Conservation (phyloP, 129 eudicot genomes). For the Gnaphalium uliginosum region DNA sequence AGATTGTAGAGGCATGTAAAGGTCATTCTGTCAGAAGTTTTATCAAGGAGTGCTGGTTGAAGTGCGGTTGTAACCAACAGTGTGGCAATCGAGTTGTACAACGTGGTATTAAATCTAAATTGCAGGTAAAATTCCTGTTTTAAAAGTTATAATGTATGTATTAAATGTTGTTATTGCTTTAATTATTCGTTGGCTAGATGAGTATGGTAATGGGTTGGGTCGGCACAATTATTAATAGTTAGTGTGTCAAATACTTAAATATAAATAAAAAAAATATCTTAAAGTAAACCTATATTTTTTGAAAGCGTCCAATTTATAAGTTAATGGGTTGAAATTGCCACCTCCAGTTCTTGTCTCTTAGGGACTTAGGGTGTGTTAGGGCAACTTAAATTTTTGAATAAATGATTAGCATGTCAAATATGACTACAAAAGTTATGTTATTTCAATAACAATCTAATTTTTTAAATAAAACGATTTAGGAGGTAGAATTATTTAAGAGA, state of each 20-base stretch:
- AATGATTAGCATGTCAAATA: background rate
- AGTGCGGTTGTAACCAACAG: slow-evolving; percentile 77
- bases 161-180: slow-evolving; percentile 6
- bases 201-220: background rate
- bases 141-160: background rate
- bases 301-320: background rate
- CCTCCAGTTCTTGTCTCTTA: background rate
- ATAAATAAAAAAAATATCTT: background rate
- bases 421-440: background rate
- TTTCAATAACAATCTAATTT: background rate
- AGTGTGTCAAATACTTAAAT: background rate
- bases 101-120: slow-evolving; percentile 68
- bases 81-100: slow-evolving; percentile 97
- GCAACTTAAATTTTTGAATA: background rate
- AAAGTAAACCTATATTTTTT: too few species aligned
- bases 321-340: background rate
- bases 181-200: background rate
- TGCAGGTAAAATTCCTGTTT: slow-evolving; percentile 55
- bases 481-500: background rate
- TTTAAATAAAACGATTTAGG: background rate
- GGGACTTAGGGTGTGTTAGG: background rate
- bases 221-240: background rate
- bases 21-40: slow-evolving; percentile 83
- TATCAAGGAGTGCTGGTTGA: slow-evolving; percentile 89
- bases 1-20: slow-evolving; percentile 65